These are phyloP conservation scores for Paecilomyces formosus DNA, from an alignment of 2,329 filamentous ascomycete species.

Conservation along the genomic window DNA sequence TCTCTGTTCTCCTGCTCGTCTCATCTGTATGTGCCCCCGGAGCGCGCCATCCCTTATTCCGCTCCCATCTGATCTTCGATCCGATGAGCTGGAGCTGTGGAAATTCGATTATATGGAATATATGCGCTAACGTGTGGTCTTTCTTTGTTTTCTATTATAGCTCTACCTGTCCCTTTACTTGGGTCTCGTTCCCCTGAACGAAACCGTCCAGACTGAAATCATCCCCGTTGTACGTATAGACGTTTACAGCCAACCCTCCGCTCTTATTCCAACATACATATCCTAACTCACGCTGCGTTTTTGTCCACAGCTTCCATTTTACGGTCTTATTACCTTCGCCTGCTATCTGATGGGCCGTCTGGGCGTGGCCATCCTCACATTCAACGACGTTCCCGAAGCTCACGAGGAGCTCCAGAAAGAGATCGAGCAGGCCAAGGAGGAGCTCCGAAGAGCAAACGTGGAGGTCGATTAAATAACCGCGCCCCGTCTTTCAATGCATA, in stretches of 20 bases:
- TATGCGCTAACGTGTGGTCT: background rate
- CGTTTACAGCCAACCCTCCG: too few relatives aligned
- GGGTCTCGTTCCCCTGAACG: slow-evolving; percentile 71
- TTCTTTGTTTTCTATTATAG: slow-evolving; percentile 45
- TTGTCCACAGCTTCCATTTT: slow-evolving; percentile 70
- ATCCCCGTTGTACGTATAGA: slow-evolving; percentile 70
- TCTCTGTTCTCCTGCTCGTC: slow-evolving; percentile 79
- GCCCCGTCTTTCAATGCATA: background rate
- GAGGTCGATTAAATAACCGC: slow-evolving; percentile 31
- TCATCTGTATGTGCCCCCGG: slow-evolving; percentile 63
- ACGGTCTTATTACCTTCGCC: slow-evolving; percentile 83
- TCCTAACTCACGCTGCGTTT: background rate
- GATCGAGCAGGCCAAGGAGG: slow-evolving; percentile 49
- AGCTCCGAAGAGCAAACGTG: slow-evolving; percentile 34
- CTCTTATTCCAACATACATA: background rate
- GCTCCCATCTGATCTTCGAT: background rate
- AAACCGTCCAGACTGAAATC: slow-evolving; percentile 71
- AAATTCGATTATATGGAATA: background rate
- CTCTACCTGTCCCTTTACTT: slow-evolving; percentile 84
- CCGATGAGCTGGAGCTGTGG: background rate
- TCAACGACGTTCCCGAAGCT: slow-evolving; percentile 90
- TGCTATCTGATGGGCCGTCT: slow-evolving; percentile 87
- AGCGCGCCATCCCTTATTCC: background rate
- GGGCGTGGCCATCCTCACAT: slow-evolving; percentile 86
- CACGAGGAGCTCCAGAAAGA: slow-evolving; percentile 83